Evolutionary conservation across 108 stramenopile genomes (phyloP), one percentile per base, ranked within the genome.

Genomic region (Nannochloropsis salina): DNA sequence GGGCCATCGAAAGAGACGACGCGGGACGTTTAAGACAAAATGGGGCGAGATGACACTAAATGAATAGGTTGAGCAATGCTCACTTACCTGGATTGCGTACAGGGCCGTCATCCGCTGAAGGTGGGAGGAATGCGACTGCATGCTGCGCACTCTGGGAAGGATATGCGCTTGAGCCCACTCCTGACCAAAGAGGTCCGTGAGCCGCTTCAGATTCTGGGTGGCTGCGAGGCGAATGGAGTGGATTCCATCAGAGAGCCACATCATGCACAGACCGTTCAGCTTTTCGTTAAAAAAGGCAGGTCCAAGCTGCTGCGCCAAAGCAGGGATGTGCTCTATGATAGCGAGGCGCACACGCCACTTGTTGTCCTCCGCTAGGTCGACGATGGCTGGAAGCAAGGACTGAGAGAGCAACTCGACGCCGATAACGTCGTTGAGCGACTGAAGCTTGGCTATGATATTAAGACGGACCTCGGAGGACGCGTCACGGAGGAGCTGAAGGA

Each of bases 341-440:
- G 97, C 97, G 6, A 96, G 90, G 42, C 99, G 94, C 86, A 98
- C 96, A 83, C 97, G 91, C 98, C 98, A 98, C 90, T 97, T 96
- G 80, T 94, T 93, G 91, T 98, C 97, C 88, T 97, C 94, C 10
- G 97, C 96, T 74, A 99, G 90, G 85, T 97, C 95, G 42, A 97
- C 85, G 92, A 99, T 96, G 41, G 97, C 99, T 6, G 99, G 99
- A 42, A 98, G 86, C 12, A 99, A 88, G 21, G 95, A 94, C 88
- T 98, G 95, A n/a, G 94, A 91, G 45, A 99, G 89, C 44, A 97
- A 88, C 84, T 97, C 95, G 9, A 96, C 94, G 3, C 98, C 99
- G 84, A 98, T 94, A 8, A 97, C 96, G 86, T 95, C 94, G 92
- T 97, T 96, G 84, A 99, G 86, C 20, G 94, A 88, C n/a, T 93